phyloP scores from a whole-genome alignment of 2,329 filamentous ascomycete species.

The Leptographium flavum region DNA sequence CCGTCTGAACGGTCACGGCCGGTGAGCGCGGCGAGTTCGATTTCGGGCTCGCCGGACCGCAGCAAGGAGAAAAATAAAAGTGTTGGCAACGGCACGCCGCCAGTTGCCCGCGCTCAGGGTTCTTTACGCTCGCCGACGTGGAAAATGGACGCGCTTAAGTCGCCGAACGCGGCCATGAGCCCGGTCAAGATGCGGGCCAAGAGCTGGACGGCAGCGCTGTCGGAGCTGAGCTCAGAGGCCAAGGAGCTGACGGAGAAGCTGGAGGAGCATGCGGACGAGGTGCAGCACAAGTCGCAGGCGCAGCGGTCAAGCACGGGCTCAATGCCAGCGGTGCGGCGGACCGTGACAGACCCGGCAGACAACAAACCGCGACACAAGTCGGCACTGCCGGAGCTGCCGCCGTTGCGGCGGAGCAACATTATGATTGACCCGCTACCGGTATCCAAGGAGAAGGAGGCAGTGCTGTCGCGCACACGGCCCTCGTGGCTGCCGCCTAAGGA shows the following conservation, averaged over 20 bases:
- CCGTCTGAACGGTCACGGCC: conserved; percentile 34
- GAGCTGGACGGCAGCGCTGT: conserved; percentile 61
- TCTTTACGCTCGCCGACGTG: conserved; percentile 42
- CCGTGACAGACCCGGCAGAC: conserved; percentile 18
- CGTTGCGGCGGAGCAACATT: conserved; percentile 57
- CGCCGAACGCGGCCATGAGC: conserved; percentile 21
- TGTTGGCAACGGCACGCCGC: conserved; percentile 49
- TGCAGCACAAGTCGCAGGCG: conserved; percentile 31
- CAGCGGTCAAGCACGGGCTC: conserved; percentile 22
- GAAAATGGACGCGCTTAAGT: conserved; percentile 29
- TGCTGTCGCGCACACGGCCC: conserved; percentile 64
- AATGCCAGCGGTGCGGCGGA: conserved; percentile 20
- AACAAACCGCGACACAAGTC: conserved; percentile 45
- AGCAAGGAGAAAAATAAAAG: conserved; percentile 37
- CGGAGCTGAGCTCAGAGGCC: conserved; percentile 56
- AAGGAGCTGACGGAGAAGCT: conserved; percentile 63
- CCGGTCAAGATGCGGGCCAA: conserved; percentile 43
- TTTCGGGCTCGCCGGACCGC: conserved; percentile 38
- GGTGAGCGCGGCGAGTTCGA: conserved; percentile 35
- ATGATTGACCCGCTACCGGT: conserved; percentile 76
- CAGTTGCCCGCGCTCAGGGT: conserved; percentile 43
- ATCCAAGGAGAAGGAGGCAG: conserved; percentile 76
- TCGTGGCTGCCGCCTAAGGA: conserved; percentile 81
- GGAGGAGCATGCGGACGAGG: conserved; percentile 59
- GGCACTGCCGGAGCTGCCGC: conserved; percentile 54